Percentiles rank a stretch among this genome's conserved stretches.
Conservation (phyloP, 225 moss, liverwort and hornwort genomes). For the Rhytidiadelphus loreus region DNA sequence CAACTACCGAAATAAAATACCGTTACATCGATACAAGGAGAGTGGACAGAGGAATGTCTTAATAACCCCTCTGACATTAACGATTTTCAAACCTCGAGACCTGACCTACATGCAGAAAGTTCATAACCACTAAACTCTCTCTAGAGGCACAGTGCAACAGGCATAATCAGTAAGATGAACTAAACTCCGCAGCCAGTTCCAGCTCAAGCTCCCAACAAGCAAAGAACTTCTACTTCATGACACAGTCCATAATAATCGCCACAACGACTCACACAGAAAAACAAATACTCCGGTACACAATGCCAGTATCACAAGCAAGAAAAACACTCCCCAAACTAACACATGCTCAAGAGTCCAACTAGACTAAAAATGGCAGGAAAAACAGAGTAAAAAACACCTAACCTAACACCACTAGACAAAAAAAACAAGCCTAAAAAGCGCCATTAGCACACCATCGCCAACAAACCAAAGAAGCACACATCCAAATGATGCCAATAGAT, state of each 20-base stretch:
- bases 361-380: neutral
- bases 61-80: neutral
- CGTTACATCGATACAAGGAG: neutral
- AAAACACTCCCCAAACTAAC: neutral
- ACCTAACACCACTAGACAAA: neutral
- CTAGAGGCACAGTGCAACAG: neutral
- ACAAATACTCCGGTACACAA: neutral
- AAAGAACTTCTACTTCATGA: neutral
- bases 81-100: neutral
- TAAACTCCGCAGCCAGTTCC: neutral
- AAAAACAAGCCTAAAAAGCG: neutral
- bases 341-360: neutral
- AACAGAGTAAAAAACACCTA: neutral
- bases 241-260: neutral
- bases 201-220: neutral
- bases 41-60: neutral
- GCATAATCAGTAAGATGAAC: neutral
- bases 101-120: constrained; percentile 9
- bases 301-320: neutral
- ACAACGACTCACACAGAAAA: neutral
- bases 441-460: neutral
- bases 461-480: neutral
- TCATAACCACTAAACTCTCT: neutral
- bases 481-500: neutral
- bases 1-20: neutral